Conservation (phyloP, 306 rosid genomes). For the Delonix regia region DNA sequence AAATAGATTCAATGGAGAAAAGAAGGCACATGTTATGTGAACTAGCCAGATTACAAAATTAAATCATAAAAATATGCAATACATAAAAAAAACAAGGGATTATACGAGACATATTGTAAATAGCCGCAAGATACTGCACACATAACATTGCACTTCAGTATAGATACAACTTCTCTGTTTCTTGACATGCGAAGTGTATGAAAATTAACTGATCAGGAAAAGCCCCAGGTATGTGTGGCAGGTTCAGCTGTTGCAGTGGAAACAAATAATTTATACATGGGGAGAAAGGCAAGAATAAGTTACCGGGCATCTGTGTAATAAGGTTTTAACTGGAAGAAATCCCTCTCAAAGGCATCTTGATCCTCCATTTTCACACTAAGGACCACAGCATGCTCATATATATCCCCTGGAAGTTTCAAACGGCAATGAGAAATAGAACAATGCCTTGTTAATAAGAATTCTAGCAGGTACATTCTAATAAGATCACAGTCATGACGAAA, state of each 20-base stretch:
- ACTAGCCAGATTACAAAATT: neutral
- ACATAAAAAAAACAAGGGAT: neutral
- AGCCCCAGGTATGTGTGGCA: neutral
- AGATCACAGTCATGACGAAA: neutral
- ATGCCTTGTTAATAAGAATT: slow-evolving; percentile 6
- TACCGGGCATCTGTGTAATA: slow-evolving; percentile 95
- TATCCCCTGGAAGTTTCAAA: slow-evolving; percentile 76
- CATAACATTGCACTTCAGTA: neutral
- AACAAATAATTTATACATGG: neutral
- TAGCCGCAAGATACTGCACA: neutral
- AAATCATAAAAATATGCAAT: neutral
- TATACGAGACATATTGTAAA: neutral
- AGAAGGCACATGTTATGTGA: neutral
- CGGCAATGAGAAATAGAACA: neutral
- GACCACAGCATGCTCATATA: slow-evolving; percentile 94
- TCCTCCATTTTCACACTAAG: slow-evolving; percentile 90
- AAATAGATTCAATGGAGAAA: neutral
- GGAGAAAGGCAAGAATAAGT: slow-evolving; percentile 19
- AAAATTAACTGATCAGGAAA: slow-evolving; percentile 12
- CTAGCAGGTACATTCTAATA: slow-evolving; percentile 14
- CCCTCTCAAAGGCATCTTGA: slow-evolving; percentile 95
- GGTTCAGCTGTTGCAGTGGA: slow-evolving; percentile 17
- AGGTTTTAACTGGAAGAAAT: slow-evolving; percentile 95
- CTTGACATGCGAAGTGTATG: slow-evolving; percentile 12
- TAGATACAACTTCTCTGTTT: slow-evolving; percentile 1